These are phyloP conservation scores for Ogataea hybrid DNA, from an alignment of 1,139 yeast species.

Conservation along the genomic window DNA sequence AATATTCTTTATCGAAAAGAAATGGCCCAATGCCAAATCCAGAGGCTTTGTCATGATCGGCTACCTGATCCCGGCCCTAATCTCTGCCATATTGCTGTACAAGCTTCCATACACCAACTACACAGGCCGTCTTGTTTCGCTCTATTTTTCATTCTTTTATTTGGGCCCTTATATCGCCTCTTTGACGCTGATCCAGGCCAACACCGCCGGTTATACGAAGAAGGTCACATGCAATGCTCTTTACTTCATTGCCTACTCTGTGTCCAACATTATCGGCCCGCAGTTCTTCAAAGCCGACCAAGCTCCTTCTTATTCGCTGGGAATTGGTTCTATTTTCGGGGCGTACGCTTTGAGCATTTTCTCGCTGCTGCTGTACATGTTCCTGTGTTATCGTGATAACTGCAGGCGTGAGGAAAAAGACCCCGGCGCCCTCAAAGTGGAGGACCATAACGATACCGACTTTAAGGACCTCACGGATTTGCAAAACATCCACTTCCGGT, in stretches of 20 bases:
- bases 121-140: slow-evolving; percentile 16
- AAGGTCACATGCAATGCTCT: slow-evolving; percentile 58
- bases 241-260: slow-evolving; percentile 60
- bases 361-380: slow-evolving; percentile 28
- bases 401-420: slow-evolving; percentile 30
- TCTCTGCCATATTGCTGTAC: slow-evolving; percentile 17
- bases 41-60: slow-evolving; percentile 21
- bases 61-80: slow-evolving; percentile 14
- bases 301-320: slow-evolving; percentile 53
- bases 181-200: slow-evolving; percentile 20
- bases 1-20: slow-evolving; percentile 15
- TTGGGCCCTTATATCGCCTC: slow-evolving; percentile 24
- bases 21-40: slow-evolving; percentile 12
- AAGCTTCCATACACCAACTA: slow-evolving; percentile 15
- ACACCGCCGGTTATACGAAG: slow-evolving; percentile 44
- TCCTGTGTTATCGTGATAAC: slow-evolving; percentile 34
- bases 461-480: slow-evolving; percentile 60
- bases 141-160: slow-evolving; percentile 22
- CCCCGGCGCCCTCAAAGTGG: slow-evolving; percentile 9
- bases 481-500: slow-evolving; percentile 64
- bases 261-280: slow-evolving; percentile 71
- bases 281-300: slow-evolving; percentile 56
- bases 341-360: slow-evolving; percentile 31
- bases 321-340: slow-evolving; percentile 46
- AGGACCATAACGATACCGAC: slow-evolving; percentile 15